Conservation (phyloP, 202 grass and related monocot genomes). For the Panicum hallii region DNA sequence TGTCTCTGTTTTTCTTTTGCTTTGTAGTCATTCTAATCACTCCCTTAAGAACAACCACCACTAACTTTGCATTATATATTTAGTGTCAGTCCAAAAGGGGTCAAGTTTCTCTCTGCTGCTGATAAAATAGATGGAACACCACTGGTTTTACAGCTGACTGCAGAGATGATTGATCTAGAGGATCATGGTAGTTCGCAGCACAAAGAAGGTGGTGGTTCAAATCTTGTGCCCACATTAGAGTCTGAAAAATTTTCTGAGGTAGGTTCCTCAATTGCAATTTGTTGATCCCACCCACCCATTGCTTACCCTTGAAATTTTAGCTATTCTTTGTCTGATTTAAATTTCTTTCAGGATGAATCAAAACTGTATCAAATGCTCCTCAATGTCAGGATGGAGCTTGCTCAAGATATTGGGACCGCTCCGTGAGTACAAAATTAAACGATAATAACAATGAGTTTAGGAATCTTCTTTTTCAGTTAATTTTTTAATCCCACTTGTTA, state of each 20-base stretch:
- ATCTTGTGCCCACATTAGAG: conserved; percentile 48
- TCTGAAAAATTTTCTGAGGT: conserved; percentile 74
- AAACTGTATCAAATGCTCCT: conserved; percentile 80
- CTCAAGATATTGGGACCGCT: conserved; percentile 75
- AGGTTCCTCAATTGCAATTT: conserved; percentile 41
- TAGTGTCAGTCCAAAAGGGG: conserved; percentile 78
- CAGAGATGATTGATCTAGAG: conserved; percentile 88
- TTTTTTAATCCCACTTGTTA: conserved; percentile 40
- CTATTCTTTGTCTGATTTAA: conserved; percentile 22
- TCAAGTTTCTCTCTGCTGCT: conserved; percentile 68
- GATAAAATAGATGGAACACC: conserved; percentile 63
- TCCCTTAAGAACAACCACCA: background rate
- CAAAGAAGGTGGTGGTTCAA: conserved; percentile 66
- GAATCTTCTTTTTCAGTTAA: conserved; percentile 22
- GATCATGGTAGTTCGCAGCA: conserved; percentile 56
- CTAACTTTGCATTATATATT: conserved; percentile 49
- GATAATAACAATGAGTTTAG: conserved; percentile 5
- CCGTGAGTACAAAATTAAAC: conserved; percentile 73
- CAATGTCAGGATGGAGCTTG: conserved; percentile 77
- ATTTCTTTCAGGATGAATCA: conserved; percentile 70
- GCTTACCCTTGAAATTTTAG: background rate
- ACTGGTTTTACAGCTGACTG: conserved; percentile 74
- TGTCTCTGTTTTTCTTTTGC: conserved; percentile 10
- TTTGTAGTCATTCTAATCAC: conserved; percentile 17
- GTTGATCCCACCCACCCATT: background rate